These are phyloP conservation scores for Sporisorium exsertum DNA, from an alignment of 1,284 basidiomycete species.

Conservation along the genomic window DNA sequence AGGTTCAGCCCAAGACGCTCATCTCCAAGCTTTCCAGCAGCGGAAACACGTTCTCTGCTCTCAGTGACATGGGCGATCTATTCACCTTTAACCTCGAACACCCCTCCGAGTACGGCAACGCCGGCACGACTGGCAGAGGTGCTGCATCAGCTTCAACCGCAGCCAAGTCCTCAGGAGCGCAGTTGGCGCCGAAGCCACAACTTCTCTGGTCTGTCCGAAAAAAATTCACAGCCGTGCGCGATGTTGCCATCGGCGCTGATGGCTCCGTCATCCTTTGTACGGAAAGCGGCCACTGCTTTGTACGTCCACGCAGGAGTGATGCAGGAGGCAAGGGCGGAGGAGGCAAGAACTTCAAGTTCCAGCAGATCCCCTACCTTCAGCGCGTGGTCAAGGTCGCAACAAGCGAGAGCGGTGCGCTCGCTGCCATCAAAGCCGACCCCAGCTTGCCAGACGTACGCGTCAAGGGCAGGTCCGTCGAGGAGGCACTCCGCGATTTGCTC, in stretches of 20 bases:
- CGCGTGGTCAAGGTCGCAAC: slow-evolving; percentile 85
- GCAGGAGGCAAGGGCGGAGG: slow-evolving; percentile 39
- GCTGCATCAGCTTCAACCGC: slow-evolving; percentile 9
- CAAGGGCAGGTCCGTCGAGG: slow-evolving; percentile 75
- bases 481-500: slow-evolving; percentile 74
- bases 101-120: slow-evolving; percentile 61
- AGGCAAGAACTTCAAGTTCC: slow-evolving; percentile 74
- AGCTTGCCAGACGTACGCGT: slow-evolving; percentile 75
- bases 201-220: slow-evolving; percentile 91
- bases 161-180: slow-evolving; percentile 32
- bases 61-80: slow-evolving; percentile 89
- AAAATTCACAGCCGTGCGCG: slow-evolving; percentile 82
- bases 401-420: slow-evolving; percentile 89
- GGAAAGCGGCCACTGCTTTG: slow-evolving; percentile 91
- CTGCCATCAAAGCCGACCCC: slow-evolving; percentile 83
- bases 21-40: slow-evolving; percentile 85
- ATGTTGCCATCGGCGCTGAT: slow-evolving; percentile 88
- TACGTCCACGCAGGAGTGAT: slow-evolving; percentile 69
- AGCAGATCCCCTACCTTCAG: slow-evolving; percentile 83
- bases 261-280: slow-evolving; percentile 92
- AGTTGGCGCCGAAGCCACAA: slow-evolving; percentile 76
- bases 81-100: slow-evolving; percentile 79
- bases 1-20: slow-evolving; percentile 69
- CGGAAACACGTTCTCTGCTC: slow-evolving; percentile 84
- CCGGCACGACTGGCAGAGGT: slow-evolving; percentile 10